Evolutionary conservation across 2,329 filamentous ascomycete species (phyloP).

Genomic region (Penicillium sp.): DNA sequence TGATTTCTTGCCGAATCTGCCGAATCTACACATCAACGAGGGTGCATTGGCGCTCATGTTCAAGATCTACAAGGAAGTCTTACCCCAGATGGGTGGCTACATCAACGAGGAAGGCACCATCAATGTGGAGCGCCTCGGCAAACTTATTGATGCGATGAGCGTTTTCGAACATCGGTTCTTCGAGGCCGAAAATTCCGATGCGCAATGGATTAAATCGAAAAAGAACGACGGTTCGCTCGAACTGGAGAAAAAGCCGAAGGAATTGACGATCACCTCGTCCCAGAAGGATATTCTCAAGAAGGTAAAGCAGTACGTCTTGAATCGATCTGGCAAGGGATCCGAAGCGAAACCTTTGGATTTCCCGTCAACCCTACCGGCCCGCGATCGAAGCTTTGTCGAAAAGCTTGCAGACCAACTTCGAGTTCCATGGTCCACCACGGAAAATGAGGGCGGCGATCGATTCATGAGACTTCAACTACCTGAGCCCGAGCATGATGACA

Average conservation of each 20-base stretch:
- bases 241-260: conserved; percentile 55
- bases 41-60: conserved; percentile 97
- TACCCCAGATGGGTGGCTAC: conserved; percentile 87
- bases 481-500: conserved; percentile 45
- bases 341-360: conserved; percentile 66
- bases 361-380: conserved; percentile 70
- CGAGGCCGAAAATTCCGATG: conserved; percentile 83
- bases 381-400: conserved; percentile 90
- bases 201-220: conserved; percentile 90
- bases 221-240: conserved; percentile 68
- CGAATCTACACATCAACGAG: conserved; percentile 96
- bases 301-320: conserved; percentile 79
- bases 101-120: conserved; percentile 95
- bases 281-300: conserved; percentile 81
- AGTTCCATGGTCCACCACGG: conserved; percentile 64
- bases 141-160: conserved; percentile 79
- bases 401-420: conserved; percentile 73
- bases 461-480: conserved; percentile 66
- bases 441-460: conserved; percentile 65
- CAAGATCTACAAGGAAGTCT: conserved; percentile 85
- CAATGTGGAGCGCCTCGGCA: conserved; percentile 75
- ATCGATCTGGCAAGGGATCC: conserved; percentile 57
- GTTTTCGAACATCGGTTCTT: conserved; percentile 93
- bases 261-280: conserved; percentile 72
- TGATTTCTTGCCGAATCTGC: conserved; percentile 96